A percentile compares a stretch with the other conserved stretches of the same genome.
Evolutionary conservation across 1,284 basidiomycete genomes (phyloP).

Genomic region (Rhodotorula sp.): DNA sequence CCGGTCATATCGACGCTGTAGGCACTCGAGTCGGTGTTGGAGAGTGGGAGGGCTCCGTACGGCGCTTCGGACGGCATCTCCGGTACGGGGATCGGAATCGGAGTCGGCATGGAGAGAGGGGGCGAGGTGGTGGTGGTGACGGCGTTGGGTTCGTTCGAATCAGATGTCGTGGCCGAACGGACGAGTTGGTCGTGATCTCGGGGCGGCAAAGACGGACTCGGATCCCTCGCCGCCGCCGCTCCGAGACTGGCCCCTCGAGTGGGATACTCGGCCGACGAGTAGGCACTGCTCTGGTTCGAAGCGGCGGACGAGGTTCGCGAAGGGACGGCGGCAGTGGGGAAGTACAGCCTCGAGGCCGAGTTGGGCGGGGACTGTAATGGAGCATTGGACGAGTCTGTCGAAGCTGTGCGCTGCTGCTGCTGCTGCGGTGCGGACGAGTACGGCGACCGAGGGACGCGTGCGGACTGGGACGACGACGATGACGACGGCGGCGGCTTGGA

Average conservation of each 20-base stretch:
- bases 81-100: not conserved
- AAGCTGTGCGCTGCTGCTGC: not conserved
- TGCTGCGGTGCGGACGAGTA: not conserved
- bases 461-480: not conserved
- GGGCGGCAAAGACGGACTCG: not conserved
- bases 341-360: not conserved
- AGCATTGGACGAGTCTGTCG: too few species aligned
- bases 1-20: not conserved
- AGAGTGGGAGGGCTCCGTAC: not conserved
- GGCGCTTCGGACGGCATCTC: not conserved
- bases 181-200: not conserved
- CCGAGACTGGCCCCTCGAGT: not conserved
- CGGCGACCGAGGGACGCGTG: not conserved
- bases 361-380: not conserved
- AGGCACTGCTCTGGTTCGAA: not conserved
- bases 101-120: not conserved
- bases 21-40: not conserved
- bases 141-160: not conserved
- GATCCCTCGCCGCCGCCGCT: not conserved
- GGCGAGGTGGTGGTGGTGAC: not conserved
- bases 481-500: not conserved
- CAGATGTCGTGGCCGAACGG: not conserved
- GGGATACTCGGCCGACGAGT: not conserved
- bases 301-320: not conserved
- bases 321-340: not conserved